Evolutionary conservation across 257 asterid genomes (phyloP).

Genomic region (Cynanchum wilfordii): DNA sequence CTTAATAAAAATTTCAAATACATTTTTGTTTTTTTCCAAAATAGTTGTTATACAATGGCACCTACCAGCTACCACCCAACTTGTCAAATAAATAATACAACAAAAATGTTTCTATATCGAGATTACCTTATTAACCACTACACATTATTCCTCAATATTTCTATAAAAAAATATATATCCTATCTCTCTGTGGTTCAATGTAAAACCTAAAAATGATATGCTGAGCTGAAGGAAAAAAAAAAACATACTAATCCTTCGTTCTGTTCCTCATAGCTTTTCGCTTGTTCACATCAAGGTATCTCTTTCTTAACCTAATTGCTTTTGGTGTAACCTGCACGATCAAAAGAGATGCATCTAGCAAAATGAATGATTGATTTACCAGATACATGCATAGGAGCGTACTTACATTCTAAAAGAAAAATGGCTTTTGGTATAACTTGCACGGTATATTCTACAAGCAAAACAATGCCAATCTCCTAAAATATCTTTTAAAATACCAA

Average conservation of each 20-base stretch:
- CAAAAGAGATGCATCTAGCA: neutral
- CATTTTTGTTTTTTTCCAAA: too few species aligned
- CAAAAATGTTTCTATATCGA: too few species aligned
- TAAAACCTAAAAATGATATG: neutral
- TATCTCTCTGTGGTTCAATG: neutral
- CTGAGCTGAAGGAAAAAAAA: neutral
- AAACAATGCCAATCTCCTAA: neutral
- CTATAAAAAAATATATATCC: neutral
- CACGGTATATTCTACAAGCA: neutral
- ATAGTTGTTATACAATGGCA: too few species aligned
- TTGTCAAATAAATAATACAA: too few species aligned
- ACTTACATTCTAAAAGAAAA: neutral
- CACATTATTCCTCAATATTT: neutral
- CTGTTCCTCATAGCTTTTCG: slow-evolving; percentile 76
- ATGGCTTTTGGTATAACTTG: neutral
- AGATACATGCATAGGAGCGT: too few species aligned
- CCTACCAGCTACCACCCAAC: too few species aligned
- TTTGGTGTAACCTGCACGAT: slow-evolving; percentile 82
- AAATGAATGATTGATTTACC: neutral
- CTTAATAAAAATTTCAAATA: too few species aligned
- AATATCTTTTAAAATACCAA: too few species aligned
- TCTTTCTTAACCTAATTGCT: slow-evolving; percentile 84
- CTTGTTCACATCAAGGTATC: slow-evolving; percentile 78
- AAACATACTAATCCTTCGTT: slow-evolving; percentile 57
- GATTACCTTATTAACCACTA: neutral